Percentiles rank a stretch among this genome's conserved stretches.
These are phyloP conservation scores for Phalaenopsis hybrid DNA, from an alignment of 116 monocot species.

Conservation along the genomic window DNA sequence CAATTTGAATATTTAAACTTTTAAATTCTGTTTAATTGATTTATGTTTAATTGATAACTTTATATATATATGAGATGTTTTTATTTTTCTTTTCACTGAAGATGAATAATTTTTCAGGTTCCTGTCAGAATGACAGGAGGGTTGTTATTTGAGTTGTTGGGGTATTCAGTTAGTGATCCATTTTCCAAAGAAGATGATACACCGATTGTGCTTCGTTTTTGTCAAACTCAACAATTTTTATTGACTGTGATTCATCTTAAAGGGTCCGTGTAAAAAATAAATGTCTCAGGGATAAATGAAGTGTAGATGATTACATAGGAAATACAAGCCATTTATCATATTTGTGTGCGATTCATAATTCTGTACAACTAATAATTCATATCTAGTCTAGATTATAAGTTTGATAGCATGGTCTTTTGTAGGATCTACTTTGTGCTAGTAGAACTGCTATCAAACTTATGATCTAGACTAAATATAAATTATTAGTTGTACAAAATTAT, in stretches of 20 bases:
- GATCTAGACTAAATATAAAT: not conserved
- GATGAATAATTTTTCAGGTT: constrained; percentile 48
- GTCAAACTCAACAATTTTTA: constrained; percentile 87
- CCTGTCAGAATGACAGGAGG: constrained; percentile 90
- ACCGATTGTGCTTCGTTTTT: constrained; percentile 88
- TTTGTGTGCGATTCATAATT: not conserved
- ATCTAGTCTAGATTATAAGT: not conserved
- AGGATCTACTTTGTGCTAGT: constrained; percentile 73
- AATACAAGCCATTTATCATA: not conserved
- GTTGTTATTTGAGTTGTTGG: constrained; percentile 83
- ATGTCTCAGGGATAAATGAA: constrained; percentile 86
- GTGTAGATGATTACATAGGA: constrained; percentile 54
- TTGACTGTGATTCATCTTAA: constrained; percentile 79
- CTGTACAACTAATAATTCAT: not conserved
- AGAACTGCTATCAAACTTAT: constrained; percentile 29
- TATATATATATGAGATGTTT: too few species aligned
- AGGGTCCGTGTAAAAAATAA: constrained; percentile 66
- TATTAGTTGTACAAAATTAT: not conserved
- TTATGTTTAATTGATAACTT: too few species aligned
- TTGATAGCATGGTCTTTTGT: constrained; percentile 5
- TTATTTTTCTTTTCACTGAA: constrained; percentile 13
- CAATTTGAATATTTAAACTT: too few species aligned
- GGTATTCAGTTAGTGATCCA: constrained; percentile 90
- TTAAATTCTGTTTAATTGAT: too few species aligned
- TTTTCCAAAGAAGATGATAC: constrained; percentile 81